phyloP scores from a whole-genome alignment of 2,329 filamentous ascomycete species.

The Fonsecaea multimorphosa region DNA sequence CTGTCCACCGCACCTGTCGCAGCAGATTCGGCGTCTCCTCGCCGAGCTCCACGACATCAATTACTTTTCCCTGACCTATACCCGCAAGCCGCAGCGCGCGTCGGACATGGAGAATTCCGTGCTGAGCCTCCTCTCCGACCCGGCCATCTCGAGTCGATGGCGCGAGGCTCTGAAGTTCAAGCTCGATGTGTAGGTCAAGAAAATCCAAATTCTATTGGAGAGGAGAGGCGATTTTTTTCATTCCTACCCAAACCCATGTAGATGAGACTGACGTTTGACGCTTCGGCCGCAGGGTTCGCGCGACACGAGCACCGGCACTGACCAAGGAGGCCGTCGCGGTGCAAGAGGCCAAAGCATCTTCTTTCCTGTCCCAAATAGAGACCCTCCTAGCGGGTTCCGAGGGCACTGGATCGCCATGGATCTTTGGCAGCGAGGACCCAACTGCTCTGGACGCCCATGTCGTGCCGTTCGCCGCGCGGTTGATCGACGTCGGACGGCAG shows the following conservation, averaged over 20 bases:
- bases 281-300: not conserved
- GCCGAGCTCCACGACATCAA: slow-evolving; percentile 15
- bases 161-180: slow-evolving; percentile 13
- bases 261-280: too few species aligned
- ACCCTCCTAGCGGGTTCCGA: not conserved
- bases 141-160: slow-evolving; percentile 1
- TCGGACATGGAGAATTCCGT: slow-evolving; percentile 11
- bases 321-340: not conserved
- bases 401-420: too few species aligned
- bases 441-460: slow-evolving; percentile 8
- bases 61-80: slow-evolving; percentile 19
- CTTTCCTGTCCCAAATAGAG: slow-evolving; percentile 8
- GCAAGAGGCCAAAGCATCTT: not conserved
- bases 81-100: slow-evolving; percentile 8
- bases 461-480: not conserved
- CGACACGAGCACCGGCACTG: slow-evolving; percentile 10
- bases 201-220: too few species aligned
- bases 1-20: not conserved
- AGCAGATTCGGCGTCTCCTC: not conserved
- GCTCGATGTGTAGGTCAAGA: slow-evolving; percentile 10
- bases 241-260: too few species aligned
- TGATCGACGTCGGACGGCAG: not conserved
- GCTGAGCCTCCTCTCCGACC: not conserved
- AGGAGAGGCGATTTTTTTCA: not conserved
- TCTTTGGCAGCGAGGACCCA: slow-evolving; percentile 3